phyloP scores from a whole-genome alignment of 2,329 filamentous ascomycete genomes.

The Eutypa lata region DNA sequence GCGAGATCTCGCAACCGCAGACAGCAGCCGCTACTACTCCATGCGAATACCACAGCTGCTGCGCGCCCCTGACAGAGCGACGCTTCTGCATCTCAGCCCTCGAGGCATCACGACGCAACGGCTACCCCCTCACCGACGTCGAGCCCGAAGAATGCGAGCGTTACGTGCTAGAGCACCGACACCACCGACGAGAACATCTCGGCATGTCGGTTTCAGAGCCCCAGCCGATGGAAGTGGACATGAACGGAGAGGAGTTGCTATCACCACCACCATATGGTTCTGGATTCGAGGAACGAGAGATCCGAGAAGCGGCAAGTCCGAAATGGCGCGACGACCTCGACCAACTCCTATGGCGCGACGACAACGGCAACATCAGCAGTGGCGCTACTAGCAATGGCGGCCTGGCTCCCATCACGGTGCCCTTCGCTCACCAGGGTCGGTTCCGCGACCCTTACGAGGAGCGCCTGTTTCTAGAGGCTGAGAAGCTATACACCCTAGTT shows the following conservation, averaged over 20 bases:
- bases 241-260: no score
- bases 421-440: slow-evolving; percentile 1
- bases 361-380: not conserved
- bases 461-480: slow-evolving; percentile 4
- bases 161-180: slow-evolving; percentile 17
- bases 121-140: not conserved
- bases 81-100: slow-evolving; percentile 9
- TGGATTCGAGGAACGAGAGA: no score
- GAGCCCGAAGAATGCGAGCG: slow-evolving; percentile 17
- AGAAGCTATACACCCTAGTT: slow-evolving; percentile 9
- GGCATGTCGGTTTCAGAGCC: slow-evolving; percentile 1
- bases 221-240: not conserved
- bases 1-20: slow-evolving; percentile 16
- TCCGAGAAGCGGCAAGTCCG: no score
- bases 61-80: slow-evolving; percentile 1
- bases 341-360: not conserved
- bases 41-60: slow-evolving; percentile 25
- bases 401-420: not conserved
- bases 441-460: slow-evolving; percentile 1
- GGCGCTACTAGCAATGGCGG: not conserved
- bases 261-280: no score
- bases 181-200: slow-evolving; percentile 16
- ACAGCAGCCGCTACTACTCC: not conserved
- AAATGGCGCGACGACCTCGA: slow-evolving; percentile 11
- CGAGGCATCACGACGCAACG: not conserved